Evolutionary conservation across 2,329 filamentous ascomycete genomes (phyloP).

Genomic region (Microdochium paspali): DNA sequence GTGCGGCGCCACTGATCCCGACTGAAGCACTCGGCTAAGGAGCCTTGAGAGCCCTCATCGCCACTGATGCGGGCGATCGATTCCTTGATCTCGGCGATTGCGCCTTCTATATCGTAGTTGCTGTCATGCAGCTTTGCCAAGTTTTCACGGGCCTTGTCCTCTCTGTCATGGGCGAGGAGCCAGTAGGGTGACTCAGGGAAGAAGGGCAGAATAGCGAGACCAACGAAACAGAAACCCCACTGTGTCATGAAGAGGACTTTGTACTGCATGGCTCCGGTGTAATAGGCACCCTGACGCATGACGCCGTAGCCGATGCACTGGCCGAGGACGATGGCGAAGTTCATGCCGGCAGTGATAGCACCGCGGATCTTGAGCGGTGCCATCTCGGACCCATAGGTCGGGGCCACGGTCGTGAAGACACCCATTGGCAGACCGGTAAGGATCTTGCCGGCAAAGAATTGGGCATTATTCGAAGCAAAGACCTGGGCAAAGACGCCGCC

Average conservation of each 20-base stretch:
- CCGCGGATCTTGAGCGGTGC: slow-evolving; percentile 14
- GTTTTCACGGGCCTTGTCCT: slow-evolving; percentile 18
- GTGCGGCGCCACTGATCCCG: slow-evolving; percentile 8
- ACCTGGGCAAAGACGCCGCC: slow-evolving; percentile 23
- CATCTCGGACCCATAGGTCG: slow-evolving; percentile 13
- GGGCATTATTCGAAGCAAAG: slow-evolving; percentile 21
- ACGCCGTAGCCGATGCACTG: slow-evolving; percentile 11
- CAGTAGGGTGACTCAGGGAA: slow-evolving; percentile 16
- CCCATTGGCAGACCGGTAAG: slow-evolving; percentile 21
- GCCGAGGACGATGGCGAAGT: slow-evolving; percentile 13
- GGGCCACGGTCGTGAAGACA: slow-evolving; percentile 10
- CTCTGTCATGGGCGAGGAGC: slow-evolving; percentile 18
- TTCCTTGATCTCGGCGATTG: slow-evolving; percentile 19
- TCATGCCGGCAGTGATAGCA: slow-evolving; percentile 11
- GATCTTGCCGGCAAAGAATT: slow-evolving; percentile 25
- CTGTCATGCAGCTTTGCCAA: slow-evolving; percentile 16
- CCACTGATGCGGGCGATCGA: slow-evolving; percentile 11
- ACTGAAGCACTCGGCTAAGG: slow-evolving; percentile 10
- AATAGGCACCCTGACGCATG: slow-evolving; percentile 13
- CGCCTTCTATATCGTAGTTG: slow-evolving; percentile 18
- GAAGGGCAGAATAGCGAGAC: slow-evolving; percentile 5
- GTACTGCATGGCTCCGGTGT: slow-evolving; percentile 12
- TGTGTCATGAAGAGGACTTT: slow-evolving; percentile 19
- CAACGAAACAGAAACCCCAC: slow-evolving; percentile 18
- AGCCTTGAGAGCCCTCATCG: slow-evolving; percentile 12